Base-by-base conservation (phyloP, 345 rosid genomes). In the Cardamine occulta region DNA sequence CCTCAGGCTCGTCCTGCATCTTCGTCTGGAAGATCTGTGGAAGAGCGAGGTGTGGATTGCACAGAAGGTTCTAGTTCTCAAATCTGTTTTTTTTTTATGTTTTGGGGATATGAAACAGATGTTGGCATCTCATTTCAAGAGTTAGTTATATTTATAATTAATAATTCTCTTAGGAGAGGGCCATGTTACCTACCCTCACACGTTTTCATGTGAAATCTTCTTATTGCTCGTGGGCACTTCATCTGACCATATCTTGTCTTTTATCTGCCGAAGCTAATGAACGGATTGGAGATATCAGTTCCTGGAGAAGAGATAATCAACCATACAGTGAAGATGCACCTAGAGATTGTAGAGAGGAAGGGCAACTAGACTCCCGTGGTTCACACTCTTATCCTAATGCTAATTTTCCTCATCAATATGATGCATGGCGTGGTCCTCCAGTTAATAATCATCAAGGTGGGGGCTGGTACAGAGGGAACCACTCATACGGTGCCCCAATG, bases 391-490 rank as follows among this genome's bases (percentile, higher is more conserved):
- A 83, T 79, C 89, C 85, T 56, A 87, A 85, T 84, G 72, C 91
- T 32, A 84, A 73, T 70, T 74, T 78, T 60, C 91, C 91, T 49
- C 94, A 85, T 72, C 93, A 88, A 58, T 85, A 74, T 80, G 93
- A 86, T 79, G 76, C 84, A 67, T 96, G 93, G 96, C 97, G 66
- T 80, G 93, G 90, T 28, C 91, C 89, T 58, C 93, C 93, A 12
- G 82, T 89, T 47, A 96, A 84, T 86, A 88, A 86, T 85, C 93
- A 86, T 81, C 93, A 88, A 40, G 88, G 89, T 75, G 93, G 90
- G 80, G 88, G 82, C 74, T 93, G 99, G 99, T 95, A 87, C 78
- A 83, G 94, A 84, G 96, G 89, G 57, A 96, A 91, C 80, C 88
- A 89, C 34, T 96, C 97, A 39, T 93, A 85, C 78, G 93, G 93